Percentiles rank a stretch among this genome's conserved stretches.
These are phyloP conservation scores for Porodaedalea pini DNA, from an alignment of 1,284 basidiomycete genomes.

Conservation along the genomic window DNA sequence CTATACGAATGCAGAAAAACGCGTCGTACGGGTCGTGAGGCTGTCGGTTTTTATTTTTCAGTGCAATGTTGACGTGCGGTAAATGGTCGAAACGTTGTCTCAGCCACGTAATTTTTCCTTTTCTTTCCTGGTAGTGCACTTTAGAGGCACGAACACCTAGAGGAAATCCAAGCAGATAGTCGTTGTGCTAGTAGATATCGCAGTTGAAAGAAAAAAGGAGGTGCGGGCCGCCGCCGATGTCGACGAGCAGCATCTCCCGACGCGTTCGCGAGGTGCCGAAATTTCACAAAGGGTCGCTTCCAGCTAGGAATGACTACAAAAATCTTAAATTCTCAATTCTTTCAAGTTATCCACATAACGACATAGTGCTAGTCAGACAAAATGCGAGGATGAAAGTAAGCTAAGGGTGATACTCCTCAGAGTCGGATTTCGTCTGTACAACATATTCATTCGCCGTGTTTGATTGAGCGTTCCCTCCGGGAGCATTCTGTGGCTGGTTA, in stretches of 20 bases:
- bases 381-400: background rate
- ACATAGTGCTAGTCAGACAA: background rate
- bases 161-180: background rate
- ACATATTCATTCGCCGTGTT: background rate
- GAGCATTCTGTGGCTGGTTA: constrained; percentile 2
- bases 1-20: background rate
- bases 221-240: background rate
- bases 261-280: constrained; percentile 3
- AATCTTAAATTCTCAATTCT: background rate
- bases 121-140: background rate
- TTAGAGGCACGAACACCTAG: background rate
- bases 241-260: background rate
- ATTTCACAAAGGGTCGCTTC: background rate
- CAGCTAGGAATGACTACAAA: background rate
- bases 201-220: background rate
- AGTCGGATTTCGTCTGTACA: constrained; percentile 1
- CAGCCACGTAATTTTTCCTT: background rate
- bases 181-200: background rate
- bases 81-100: background rate
- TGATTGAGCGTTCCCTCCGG: background rate
- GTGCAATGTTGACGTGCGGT: background rate
- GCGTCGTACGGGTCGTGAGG: background rate
- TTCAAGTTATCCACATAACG: background rate
- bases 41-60: background rate
- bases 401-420: constrained; percentile 3